phyloP scores from a whole-genome alignment of 2,329 filamentous ascomycete genomes.

The Ceratocystis smalleyi region DNA sequence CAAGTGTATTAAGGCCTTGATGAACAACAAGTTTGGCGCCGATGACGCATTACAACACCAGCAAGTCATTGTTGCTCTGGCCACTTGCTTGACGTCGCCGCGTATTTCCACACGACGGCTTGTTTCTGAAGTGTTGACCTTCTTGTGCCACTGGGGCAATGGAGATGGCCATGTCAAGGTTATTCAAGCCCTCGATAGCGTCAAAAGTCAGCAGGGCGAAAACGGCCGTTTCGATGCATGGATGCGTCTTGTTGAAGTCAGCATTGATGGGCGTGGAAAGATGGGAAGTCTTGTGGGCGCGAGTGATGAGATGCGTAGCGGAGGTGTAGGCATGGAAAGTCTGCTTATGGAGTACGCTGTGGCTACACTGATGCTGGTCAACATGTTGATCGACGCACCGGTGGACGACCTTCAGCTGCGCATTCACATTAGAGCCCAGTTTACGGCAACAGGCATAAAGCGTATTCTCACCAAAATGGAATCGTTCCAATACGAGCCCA shows the following conservation, averaged over 20 bases:
- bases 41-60: constrained; percentile 87
- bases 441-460: constrained; percentile 89
- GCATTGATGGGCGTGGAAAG: constrained; percentile 89
- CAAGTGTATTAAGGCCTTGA: constrained; percentile 90
- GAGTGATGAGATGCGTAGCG: constrained; percentile 87
- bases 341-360: constrained; percentile 97
- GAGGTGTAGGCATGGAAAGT: constrained; percentile 97
- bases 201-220: constrained; percentile 76
- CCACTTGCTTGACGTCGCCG: constrained; percentile 72
- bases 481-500: constrained; percentile 91
- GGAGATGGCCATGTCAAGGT: constrained; percentile 85
- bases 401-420: constrained; percentile 78
- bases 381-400: constrained; percentile 87
- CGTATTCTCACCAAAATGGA: constrained; percentile 94
- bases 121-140: constrained; percentile 90
- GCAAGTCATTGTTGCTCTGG: constrained; percentile 76
- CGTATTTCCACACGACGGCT: constrained; percentile 84
- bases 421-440: constrained; percentile 88
- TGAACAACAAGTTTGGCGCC: constrained; percentile 99
- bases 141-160: constrained; percentile 85
- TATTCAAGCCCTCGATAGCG: constrained; percentile 78
- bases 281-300: constrained; percentile 97
- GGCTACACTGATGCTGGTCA: constrained; percentile 84
- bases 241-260: constrained; percentile 98
- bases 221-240: constrained; percentile 94